Conservation (phyloP, 106 monocot species). For the Amphibolis antarctica region DNA sequence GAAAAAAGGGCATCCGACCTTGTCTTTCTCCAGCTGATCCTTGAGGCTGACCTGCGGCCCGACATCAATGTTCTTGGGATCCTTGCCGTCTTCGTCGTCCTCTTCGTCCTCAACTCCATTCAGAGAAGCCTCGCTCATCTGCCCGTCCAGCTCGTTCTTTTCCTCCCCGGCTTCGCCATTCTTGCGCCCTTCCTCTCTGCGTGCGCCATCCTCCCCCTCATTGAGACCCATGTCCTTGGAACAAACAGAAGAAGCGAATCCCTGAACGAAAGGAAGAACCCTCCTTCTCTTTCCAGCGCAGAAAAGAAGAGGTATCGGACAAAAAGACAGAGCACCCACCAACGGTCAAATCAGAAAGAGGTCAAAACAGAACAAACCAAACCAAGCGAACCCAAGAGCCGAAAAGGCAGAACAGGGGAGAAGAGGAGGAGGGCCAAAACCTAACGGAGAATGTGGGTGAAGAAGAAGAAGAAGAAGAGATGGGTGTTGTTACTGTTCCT, state of each 20-base stretch:
- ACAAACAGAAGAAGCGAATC: neutral
- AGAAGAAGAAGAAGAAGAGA: neutral
- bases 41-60: constrained; percentile 75
- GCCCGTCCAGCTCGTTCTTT: constrained; percentile 14
- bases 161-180: neutral
- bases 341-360: neutral
- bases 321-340: neutral
- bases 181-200: neutral
- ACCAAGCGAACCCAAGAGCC: neutral
- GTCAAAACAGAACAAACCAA: neutral
- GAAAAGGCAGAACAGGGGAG: neutral
- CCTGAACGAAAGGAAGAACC: neutral
- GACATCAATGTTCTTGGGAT: constrained; percentile 34
- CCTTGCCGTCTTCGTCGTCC: constrained; percentile 49
- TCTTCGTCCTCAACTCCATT: constrained; percentile 30
- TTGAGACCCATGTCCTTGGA: constrained; percentile 34
- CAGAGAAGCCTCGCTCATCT: constrained; percentile 40
- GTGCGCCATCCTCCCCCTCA: constrained; percentile 15
- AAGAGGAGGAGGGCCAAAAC: neutral
- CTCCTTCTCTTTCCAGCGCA: no score
- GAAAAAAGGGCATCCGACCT: constrained; percentile 30
- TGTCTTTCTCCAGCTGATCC: constrained; percentile 75
- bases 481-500: constrained; percentile 2
- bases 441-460: neutral
- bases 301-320: neutral